Conservation (phyloP, 768 basidiomycete genomes). For the Pleurotus pulmonarius region DNA sequence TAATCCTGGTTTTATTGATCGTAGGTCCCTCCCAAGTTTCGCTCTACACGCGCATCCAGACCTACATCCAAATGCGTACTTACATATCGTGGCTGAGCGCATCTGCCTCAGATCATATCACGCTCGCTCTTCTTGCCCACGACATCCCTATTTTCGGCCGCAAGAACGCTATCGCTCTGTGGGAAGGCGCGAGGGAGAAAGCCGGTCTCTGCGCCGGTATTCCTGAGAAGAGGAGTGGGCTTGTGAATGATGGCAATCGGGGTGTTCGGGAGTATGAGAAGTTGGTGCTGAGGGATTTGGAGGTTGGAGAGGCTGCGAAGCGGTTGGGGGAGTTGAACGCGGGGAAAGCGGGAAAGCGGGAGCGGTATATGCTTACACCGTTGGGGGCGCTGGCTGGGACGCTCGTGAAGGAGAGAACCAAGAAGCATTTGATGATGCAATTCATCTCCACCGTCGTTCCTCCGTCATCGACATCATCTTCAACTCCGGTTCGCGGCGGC, state of each 20-base stretch:
- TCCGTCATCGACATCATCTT: slow-evolving; percentile 1
- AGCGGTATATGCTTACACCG: slow-evolving; percentile 25
- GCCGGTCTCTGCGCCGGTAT: slow-evolving; percentile 3
- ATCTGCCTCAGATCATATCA: slow-evolving; percentile 46
- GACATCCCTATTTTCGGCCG: slow-evolving; percentile 26
- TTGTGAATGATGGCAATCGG: slow-evolving; percentile 16
- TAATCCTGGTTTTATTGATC: neutral
- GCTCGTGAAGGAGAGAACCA: slow-evolving; percentile 49
- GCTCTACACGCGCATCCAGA: slow-evolving; percentile 42
- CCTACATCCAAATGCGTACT: slow-evolving; percentile 49
- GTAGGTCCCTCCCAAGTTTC: slow-evolving; percentile 21
- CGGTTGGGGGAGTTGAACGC: slow-evolving; percentile 24
- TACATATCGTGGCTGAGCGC: slow-evolving; percentile 34
- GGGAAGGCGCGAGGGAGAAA: slow-evolving; percentile 14
- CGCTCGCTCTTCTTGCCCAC: slow-evolving; percentile 46
- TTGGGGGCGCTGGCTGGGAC: slow-evolving; percentile 47
- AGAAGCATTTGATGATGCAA: slow-evolving; percentile 45
- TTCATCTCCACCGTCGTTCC: slow-evolving; percentile 43
- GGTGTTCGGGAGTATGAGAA: slow-evolving; percentile 42
- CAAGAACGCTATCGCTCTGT: slow-evolving; percentile 7
- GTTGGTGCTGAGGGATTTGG: slow-evolving; percentile 49
- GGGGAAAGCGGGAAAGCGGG: slow-evolving; percentile 13
- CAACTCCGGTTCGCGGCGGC: neutral
- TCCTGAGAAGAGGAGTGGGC: slow-evolving; percentile 15
- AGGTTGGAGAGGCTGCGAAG: slow-evolving; percentile 49